Base-by-base conservation (phyloP, 257 asterid genomes). In the Ophiorrhiza pumila region DNA sequence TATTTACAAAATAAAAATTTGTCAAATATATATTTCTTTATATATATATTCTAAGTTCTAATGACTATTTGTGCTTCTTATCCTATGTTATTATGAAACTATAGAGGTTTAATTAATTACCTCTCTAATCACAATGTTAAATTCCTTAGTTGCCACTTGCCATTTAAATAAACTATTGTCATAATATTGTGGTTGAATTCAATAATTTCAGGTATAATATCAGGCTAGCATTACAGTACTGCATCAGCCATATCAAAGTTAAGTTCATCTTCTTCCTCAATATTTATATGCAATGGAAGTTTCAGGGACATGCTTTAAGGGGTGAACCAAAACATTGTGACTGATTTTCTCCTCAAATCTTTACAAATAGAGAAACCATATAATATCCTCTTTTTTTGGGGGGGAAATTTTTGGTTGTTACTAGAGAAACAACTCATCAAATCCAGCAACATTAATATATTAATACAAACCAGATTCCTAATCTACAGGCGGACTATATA, bases 391-490 rank as follows among this genome's bases (percentile, higher is more conserved):
- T 2, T 25, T 2, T n/a, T 10, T 23, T 18, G n/a, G 9, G 7
- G 29, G 27, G 34, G 32, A n/a, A 35, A 46, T 35, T 41, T 35
- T 7, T 49, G 43, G 29, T 74, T 39, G 29, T 74, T 39, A 20
- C 78, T 74, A 29, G 73, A 43, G 43, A 41, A 34, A 58, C 11
- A 65, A 57, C 57, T 29, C 23, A 75, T 57, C 53, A 45, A 50
- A 17, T 29, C 41, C 42, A 37, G 55, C 71, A 64, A 64, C 34
- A n/a, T n/a, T n/a, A n/a, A n/a, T n/a, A n/a, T n/a, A n/a, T n/a
- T n/a, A 35, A 39, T 57, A 67, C 68, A 43, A 43, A 27, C n/a
- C n/a, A n/a, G n/a, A n/a, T n/a, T n/a, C 62, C 61, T 49, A 49
- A 18, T n/a, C 46, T 47, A n/a, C 46, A 29, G 15, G n/a, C n/a